These are phyloP conservation scores for Opeltia flavorubescens DNA, from an alignment of 495 filamentous ascomycete genomes.

Conservation along the genomic window DNA sequence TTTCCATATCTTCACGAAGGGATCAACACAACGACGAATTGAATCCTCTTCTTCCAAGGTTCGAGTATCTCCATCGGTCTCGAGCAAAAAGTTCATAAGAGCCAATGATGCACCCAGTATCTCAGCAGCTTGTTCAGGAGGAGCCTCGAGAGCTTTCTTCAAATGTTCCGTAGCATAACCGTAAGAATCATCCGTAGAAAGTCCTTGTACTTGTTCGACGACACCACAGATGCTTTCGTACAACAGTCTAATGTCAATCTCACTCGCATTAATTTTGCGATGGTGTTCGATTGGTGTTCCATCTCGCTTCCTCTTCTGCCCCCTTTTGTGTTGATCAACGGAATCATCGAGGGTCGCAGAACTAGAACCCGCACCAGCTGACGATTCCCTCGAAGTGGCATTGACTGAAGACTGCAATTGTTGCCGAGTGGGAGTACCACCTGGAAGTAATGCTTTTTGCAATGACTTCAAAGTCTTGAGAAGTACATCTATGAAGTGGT, in stretches of 20 bases:
- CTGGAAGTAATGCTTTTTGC: not conserved
- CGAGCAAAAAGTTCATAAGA: constrained; percentile 2
- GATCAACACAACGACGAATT: not conserved
- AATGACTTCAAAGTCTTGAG: constrained; percentile 26
- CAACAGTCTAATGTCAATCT: not conserved
- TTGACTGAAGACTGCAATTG: not conserved
- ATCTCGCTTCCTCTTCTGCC: constrained; percentile 27
- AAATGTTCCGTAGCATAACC: constrained; percentile 37
- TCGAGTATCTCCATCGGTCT: not conserved
- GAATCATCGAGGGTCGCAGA: constrained; percentile 12
- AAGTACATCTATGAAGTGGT: constrained; percentile 34
- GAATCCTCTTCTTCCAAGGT: not conserved
- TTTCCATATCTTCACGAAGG: not conserved
- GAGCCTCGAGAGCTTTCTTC: constrained; percentile 33
- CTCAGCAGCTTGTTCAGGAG: constrained; percentile 31
- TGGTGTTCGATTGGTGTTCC: constrained; percentile 17
- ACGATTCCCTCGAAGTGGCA: not conserved
- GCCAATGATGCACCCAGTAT: constrained; percentile 24
- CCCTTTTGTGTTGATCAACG: not conserved
- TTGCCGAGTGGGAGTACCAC: not conserved
- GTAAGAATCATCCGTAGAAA: constrained; percentile 9
- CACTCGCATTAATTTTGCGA: too few species aligned
- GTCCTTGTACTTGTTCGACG: constrained; percentile 2
- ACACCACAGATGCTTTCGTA: constrained; percentile 4
- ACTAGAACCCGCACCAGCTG: not conserved